These are phyloP conservation scores for Leptodermis oblonga DNA, from an alignment of 257 asterid genomes.

Conservation along the genomic window DNA sequence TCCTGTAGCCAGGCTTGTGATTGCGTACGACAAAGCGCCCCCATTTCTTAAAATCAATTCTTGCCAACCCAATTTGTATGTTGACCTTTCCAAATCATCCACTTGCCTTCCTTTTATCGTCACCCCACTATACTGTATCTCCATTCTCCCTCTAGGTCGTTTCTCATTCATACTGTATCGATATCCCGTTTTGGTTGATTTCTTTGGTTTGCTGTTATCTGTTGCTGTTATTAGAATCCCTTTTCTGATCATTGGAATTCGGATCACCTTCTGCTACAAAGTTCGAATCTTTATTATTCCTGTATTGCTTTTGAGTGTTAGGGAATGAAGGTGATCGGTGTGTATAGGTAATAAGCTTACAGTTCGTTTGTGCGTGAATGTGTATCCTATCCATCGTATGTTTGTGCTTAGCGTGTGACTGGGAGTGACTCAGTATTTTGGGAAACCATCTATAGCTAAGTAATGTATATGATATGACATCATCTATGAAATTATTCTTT, in stretches of 20 bases:
- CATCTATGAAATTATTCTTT: not conserved
- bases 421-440: not conserved
- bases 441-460: not conserved
- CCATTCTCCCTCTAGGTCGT: not conserved
- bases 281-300: not conserved
- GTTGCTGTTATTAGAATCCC: not conserved
- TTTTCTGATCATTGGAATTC: not conserved
- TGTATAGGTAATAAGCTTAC: not conserved
- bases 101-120: not conserved
- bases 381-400: not conserved
- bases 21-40: not conserved
- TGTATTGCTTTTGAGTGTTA: not conserved
- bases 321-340: slow-evolving; percentile 8
- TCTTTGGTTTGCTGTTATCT: not conserved
- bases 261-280: not conserved
- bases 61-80: slow-evolving; percentile 7
- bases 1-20: not conserved
- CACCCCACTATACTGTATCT: not conserved
- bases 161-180: not conserved
- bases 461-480: not conserved
- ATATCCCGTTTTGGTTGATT: not conserved
- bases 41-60: not conserved
- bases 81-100: slow-evolving; percentile 9
- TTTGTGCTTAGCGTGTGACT: slow-evolving; percentile 8
- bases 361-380: not conserved